Evolutionary conservation across 441 rosid genomes (phyloP).

Genomic region (Jatropha podagrica): DNA sequence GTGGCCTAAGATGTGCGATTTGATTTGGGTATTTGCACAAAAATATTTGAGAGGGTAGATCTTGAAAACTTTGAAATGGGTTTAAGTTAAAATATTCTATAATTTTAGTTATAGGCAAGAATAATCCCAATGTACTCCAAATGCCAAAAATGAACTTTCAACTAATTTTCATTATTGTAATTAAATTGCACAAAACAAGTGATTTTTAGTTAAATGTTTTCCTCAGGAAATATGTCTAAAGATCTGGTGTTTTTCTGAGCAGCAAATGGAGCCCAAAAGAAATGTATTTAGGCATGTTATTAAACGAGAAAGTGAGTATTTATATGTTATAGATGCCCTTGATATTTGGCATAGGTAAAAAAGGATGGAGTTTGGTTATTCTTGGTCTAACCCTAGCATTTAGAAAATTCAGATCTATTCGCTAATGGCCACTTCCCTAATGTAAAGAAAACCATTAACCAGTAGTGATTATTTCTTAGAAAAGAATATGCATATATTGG

Average conservation of each 20-base stretch:
- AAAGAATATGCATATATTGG: background rate
- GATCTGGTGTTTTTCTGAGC: background rate
- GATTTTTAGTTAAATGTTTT: background rate
- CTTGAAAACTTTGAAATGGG: background rate
- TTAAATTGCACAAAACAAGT: background rate
- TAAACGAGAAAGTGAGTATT: background rate
- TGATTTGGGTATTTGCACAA: background rate
- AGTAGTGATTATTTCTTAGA: background rate
- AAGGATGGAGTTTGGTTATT: background rate
- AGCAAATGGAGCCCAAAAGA: background rate
- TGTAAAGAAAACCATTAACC: background rate
- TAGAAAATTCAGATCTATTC: background rate
- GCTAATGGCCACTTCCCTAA: background rate
- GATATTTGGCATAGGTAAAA: background rate
- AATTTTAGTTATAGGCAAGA: background rate
- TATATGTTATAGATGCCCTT: background rate
- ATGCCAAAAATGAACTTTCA: background rate
- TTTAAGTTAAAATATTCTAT: background rate
- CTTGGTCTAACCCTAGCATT: background rate
- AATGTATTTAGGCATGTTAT: background rate
- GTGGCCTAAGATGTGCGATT: background rate
- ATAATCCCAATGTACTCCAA: background rate
- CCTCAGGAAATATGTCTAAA: background rate
- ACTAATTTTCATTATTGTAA: background rate
- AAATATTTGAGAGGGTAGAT: background rate